Base-by-base conservation (phyloP, 768 basidiomycete genomes). In the Tubosaeta sp. region DNA sequence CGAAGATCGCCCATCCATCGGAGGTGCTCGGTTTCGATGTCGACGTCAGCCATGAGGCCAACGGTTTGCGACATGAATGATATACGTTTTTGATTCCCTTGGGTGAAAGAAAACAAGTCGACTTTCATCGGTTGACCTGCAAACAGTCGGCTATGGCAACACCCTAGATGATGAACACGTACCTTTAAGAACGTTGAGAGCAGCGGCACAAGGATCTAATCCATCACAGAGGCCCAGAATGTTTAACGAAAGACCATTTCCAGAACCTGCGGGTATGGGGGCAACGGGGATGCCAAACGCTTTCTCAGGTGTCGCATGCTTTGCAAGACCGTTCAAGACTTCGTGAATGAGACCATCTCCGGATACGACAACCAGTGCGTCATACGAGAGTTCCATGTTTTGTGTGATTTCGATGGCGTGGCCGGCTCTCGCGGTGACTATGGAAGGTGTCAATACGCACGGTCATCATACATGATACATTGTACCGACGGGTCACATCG, bases 321-420 rank as follows among this genome's bases (percentile, higher is more conserved):
- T 71, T 3, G 86, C 82, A 49, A 93, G 81, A 3, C 91, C 92
- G 61, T 94, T 94, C 63, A 92, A 59, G 21, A 90, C 75, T 69
- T 94, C 92, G 60, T 93, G 87, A 14, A 91, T 62, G 31, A 90
- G 74, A 8, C 92, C 92, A 59, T 94, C 92, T 0, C 92, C 92
- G 0, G 90, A 92, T 21, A 94, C 76, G 27, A 82, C 69, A 32
- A 89, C 76, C 36, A 94, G 64, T 0, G 83, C 88, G 55, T 93
- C 90, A 54, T 78, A 87, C 14, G 76, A 73, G 4, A 88, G 73
- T 1, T 73, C 54, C 30, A 90, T 66, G 4, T 70, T 67, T 54
- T 80, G 80, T 0, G 74, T 81, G 50, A 92, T 72, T 30, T 89
- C 82, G 34, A 68, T 68, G 3, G 87, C 90, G 65, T 94, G 88